Conservation (phyloP, 495 filamentous ascomycete species). For the Evernia prunastri region DNA sequence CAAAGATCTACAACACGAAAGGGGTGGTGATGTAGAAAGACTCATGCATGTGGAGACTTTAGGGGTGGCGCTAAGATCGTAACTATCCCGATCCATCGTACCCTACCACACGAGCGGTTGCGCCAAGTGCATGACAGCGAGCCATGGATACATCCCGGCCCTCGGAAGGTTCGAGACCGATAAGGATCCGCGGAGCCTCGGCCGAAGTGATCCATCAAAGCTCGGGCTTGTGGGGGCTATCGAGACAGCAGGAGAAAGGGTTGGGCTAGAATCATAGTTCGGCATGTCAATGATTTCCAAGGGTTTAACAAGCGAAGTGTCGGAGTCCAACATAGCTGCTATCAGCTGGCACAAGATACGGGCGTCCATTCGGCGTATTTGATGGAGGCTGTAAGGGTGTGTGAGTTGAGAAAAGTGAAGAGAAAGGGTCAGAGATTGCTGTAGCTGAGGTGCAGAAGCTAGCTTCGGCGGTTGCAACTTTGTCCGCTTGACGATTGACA, state of each 20-base stretch:
- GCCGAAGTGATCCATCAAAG: not conserved
- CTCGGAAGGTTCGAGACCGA: not conserved
- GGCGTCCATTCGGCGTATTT: not conserved
- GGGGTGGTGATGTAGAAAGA: not conserved
- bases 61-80: not conserved
- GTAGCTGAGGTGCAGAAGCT: not conserved
- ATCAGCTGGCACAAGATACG: not conserved
- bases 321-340: not conserved
- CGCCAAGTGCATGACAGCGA: not conserved
- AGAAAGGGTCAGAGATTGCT: not conserved
- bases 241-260: not conserved
- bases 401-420: not conserved
- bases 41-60: not conserved
- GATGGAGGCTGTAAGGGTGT: not conserved
- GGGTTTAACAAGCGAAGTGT: not conserved
- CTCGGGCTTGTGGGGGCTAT: not conserved
- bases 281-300: not conserved
- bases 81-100: not conserved
- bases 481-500: no score
- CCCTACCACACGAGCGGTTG: not conserved
- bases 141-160: not conserved
- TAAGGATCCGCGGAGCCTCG: no score
- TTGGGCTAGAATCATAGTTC: not conserved
- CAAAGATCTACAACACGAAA: not conserved
- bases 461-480: no score